Evolutionary conservation across 2,329 filamentous ascomycete genomes (phyloP).

Genomic region (Acarospora socialis): DNA sequence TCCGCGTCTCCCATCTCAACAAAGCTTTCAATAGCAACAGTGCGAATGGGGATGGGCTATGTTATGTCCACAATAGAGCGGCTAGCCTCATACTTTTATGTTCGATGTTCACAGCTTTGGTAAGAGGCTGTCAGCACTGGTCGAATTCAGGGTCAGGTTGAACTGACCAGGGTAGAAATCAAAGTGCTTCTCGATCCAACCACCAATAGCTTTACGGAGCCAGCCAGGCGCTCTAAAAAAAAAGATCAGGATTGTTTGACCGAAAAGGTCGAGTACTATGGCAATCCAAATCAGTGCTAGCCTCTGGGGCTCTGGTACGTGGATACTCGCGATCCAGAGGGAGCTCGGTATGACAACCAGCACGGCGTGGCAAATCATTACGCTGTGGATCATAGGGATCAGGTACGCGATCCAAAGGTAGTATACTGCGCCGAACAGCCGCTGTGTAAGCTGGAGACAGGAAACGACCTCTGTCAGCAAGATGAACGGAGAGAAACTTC

Average conservation of each 20-base stretch:
- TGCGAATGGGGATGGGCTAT: too few relatives aligned
- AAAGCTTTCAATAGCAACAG: too few relatives aligned
- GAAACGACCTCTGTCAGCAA: too few relatives aligned
- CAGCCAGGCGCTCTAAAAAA: conserved; percentile 17
- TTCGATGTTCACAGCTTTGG: conserved; percentile 47
- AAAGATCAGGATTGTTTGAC: conserved; percentile 29
- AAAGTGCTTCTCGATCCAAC: conserved; percentile 21
- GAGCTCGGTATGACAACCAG: conserved; percentile 34
- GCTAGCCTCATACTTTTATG: too few relatives aligned
- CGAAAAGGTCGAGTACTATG: conserved; percentile 39
- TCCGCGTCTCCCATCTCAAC: too few relatives aligned
- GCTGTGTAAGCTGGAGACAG: conserved; percentile 23
- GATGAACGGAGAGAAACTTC: too few relatives aligned
- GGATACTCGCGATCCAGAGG: conserved; percentile 47
- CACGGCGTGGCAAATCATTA: conserved; percentile 38
- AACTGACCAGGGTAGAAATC: conserved; percentile 39
- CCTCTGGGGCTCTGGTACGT: conserved; percentile 40
- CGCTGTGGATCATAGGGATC: conserved; percentile 43
- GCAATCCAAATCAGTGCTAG: conserved; percentile 44
- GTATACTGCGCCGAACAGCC: conserved; percentile 39
- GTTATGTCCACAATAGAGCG: too few relatives aligned
- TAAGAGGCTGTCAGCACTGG: conserved; percentile 15
- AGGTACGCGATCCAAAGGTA: conserved; percentile 32
- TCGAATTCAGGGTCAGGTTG: conserved; percentile 11
- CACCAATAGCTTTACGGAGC: too few relatives aligned